Evolutionary conservation across 495 filamentous ascomycete genomes (phyloP), one percentile per base, ranked within the genome.

Genomic region (Friedmanniomyces endolithicus): DNA sequence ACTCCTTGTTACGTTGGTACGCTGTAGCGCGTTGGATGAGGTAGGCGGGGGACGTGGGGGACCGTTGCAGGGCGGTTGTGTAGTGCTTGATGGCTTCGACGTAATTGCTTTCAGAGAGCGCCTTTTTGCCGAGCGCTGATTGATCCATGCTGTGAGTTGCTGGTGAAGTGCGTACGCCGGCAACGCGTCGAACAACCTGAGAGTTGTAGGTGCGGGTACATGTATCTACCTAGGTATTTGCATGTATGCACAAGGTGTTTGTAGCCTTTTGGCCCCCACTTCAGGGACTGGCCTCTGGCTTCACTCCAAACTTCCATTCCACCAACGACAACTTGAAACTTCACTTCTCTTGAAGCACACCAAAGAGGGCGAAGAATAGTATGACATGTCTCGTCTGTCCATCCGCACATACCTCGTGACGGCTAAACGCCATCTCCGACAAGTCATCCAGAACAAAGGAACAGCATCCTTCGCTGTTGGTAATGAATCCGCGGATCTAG

Each of bases 11-110:
- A 52, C 90, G 84, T 9, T 87, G 78, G 63, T 87, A 84, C 25
- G 89, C 88, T 11, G 82, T 90, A 1, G 88, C 86, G 24, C 94
- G 87, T 65, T 92, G 84, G 57, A 95, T 80, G 58, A 92, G 85
- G 78, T 94, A 97, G 55, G 79, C 67, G 6, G 87, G 85, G 8
- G 88, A 84, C 31, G 75, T 78, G 11, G 86, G 82, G 7, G 76
- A 74, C 33, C 70, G 66, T 25, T 73, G 61, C 6, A 98, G 71
- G n/a, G 90, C 92, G 45, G 75, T 71, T n/a, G 89, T 86, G 59
- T 87, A 87, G 59, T 84, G 73, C 8, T 69, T 67, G 62, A 95
- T 79, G 11, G 88, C 90, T 25, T 72, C 70, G 11, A 71, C 65
- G 58, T 78, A 92, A 49, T 94, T 74, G 43, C 76, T 75, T 0